Evolutionary conservation across 768 basidiomycete genomes (phyloP).

Genomic region (Boletellus ananas): DNA sequence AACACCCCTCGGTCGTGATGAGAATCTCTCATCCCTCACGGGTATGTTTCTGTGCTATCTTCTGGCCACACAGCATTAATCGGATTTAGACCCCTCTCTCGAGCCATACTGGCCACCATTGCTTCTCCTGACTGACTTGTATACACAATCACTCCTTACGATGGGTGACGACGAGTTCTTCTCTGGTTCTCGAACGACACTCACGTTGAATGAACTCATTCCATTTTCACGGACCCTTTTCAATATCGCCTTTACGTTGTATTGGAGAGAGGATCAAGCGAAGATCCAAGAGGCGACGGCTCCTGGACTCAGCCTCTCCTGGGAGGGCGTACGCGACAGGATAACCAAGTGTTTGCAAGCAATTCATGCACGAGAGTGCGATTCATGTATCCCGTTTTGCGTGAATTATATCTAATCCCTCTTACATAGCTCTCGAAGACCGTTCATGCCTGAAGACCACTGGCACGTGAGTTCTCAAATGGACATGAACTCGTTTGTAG

Average conservation of each 20-base stretch:
- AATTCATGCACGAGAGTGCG: constrained; percentile 88
- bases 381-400: constrained; percentile 1
- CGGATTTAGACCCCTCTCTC: constrained; percentile 41
- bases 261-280: constrained; percentile 51
- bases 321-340: constrained; percentile 71
- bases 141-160: constrained; percentile 78
- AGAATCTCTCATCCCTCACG: constrained; percentile 33
- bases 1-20: constrained; percentile 60
- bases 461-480: constrained; percentile 70
- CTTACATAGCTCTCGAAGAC: constrained; percentile 64
- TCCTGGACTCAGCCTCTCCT: constrained; percentile 40
- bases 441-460: constrained; percentile 79
- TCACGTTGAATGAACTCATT: constrained; percentile 76
- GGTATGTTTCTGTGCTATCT: constrained; percentile 31
- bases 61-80: constrained; percentile 1
- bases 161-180: constrained; percentile 99
- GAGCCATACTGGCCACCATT: constrained; percentile 60
- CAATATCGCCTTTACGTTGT: constrained; percentile 79
- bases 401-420: constrained; percentile 2
- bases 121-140: constrained; percentile 75
- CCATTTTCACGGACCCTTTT: constrained; percentile 74
- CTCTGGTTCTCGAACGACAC: constrained; percentile 62
- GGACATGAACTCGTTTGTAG: constrained; percentile 72
- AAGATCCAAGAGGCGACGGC: constrained; percentile 39
- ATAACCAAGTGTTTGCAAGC: constrained; percentile 75